Evolutionary conservation across 73 alveolate species (phyloP).

Genomic region (Stentor coeruleus): DNA sequence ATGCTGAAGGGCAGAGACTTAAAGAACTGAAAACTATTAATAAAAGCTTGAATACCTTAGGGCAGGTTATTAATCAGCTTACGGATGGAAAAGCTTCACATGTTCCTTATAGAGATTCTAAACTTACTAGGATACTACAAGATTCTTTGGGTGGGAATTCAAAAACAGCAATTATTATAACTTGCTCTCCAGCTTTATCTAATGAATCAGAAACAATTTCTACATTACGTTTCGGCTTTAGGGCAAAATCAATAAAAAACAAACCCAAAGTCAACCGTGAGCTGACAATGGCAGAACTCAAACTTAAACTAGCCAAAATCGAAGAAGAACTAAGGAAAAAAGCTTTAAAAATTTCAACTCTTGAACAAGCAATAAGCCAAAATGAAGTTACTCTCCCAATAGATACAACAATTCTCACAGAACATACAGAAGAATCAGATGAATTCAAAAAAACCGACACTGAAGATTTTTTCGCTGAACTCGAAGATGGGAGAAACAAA

Average conservation of each 20-base stretch:
- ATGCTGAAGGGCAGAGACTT: conserved; percentile 83
- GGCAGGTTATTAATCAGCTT: conserved; percentile 56
- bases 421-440: not conserved
- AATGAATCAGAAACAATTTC: conserved; percentile 71
- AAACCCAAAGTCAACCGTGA: conserved; percentile 77
- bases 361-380: not conserved
- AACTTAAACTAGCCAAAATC: conserved; percentile 30
- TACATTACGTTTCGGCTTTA: conserved; percentile 70
- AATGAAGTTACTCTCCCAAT: not conserved
- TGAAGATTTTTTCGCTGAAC: not conserved
- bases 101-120: conserved; percentile 90
- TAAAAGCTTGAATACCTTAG: conserved; percentile 70
- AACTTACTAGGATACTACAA: conserved; percentile 79
- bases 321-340: conserved; percentile 28
- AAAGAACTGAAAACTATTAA: conserved; percentile 93
- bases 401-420: not conserved
- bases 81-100: conserved; percentile 55
- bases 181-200: conserved; percentile 49
- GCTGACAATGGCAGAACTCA: conserved; percentile 61
- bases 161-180: conserved; percentile 62
- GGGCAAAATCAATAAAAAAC: conserved; percentile 74
- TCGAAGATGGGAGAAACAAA: not conserved
- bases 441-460: not conserved
- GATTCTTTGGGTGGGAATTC: conserved; percentile 92
- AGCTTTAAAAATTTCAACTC: not conserved